Percentiles rank a stretch among this genome's conserved stretches.
Evolutionary conservation across 139 green algal genomes (phyloP).

Genomic region (Haematococcus lacustris): DNA sequence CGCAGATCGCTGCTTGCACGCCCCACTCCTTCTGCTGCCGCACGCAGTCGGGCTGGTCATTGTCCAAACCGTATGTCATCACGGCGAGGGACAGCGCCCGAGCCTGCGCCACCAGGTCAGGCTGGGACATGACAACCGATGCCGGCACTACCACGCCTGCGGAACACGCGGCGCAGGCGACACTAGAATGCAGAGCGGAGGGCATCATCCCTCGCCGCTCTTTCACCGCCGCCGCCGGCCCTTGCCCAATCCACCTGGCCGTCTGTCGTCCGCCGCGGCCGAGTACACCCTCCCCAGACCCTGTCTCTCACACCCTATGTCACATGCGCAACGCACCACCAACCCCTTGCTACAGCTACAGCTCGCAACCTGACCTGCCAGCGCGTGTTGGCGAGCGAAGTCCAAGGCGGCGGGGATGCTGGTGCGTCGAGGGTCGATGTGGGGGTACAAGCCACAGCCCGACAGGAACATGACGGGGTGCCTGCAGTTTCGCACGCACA

Average conservation of each 20-base stretch:
- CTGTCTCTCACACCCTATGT: background rate
- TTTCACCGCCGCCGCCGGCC: too few species aligned
- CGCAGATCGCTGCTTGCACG: slow-evolving; percentile 72
- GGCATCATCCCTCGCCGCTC: background rate
- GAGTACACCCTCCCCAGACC: too few species aligned
- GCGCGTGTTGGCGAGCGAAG: slow-evolving; percentile 32
- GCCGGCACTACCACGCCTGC: slow-evolving; percentile 54
- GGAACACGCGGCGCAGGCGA: background rate
- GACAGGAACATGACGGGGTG: slow-evolving; percentile 74
- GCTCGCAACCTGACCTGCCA: too few species aligned
- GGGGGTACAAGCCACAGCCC: slow-evolving; percentile 41
- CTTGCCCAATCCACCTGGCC: too few species aligned
- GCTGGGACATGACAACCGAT: slow-evolving; percentile 13
- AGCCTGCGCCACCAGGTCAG: slow-evolving; percentile 29
- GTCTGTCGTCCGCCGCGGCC: too few species aligned
- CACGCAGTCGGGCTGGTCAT: slow-evolving; percentile 64
- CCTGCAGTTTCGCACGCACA: too few species aligned
- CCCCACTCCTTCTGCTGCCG: slow-evolving; percentile 50
- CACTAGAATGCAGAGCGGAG: background rate
- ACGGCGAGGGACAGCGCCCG: slow-evolving; percentile 41
- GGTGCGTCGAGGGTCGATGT: slow-evolving; percentile 63
- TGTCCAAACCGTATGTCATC: slow-evolving; percentile 73
- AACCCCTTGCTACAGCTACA: too few species aligned
- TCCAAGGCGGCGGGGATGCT: slow-evolving; percentile 56
- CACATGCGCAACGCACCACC: background rate